Base-by-base conservation (phyloP, 2,329 filamentous ascomycete species). In the Colletotrichum echinochloae region DNA sequence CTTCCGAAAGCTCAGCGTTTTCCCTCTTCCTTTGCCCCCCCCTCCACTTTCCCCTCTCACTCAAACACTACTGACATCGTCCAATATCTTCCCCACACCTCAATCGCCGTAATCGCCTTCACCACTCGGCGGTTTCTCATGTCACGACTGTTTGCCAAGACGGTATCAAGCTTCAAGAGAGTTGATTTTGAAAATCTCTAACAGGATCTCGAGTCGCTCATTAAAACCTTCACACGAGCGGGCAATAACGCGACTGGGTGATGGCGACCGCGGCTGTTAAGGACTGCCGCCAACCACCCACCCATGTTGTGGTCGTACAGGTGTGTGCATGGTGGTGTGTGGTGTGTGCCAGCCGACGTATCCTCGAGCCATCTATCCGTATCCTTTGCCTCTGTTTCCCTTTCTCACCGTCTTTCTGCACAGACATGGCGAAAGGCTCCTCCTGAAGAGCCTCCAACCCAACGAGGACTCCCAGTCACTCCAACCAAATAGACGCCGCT, bases 401-500 rank as follows among this genome's bases (percentile, higher is more conserved):
- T 12, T 23, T 46, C 52, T 67, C 68, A 71, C 68, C 68, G 68
- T 71, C 68, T 71, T 68, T 71, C 46, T 57, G 12, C 35, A 35
- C 59, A 52, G 57, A 55, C 44, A 57, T 62, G 68, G 59, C 59
- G 64, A 68, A 68, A 37, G 37, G 57, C 57, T 59, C 65, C 46
- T 63, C 26, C 37, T 64, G 30, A 39, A n/a, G n/a, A 56, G 54
- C 33, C n/a, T 37, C n/a, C 18, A 48, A 28, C 46, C 26, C n/a
- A 49, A 37, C 46, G 20, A 23, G 7, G 7, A 28, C 56, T 52
- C 63, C 63, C 51, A n/a, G 66, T 48, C 46, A n/a, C 11, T 62
- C 33, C 46, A 62, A 49, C 56, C 20, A 72, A 62, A 66, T 72
- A 72, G 66, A 71, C 71, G 70, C 70, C 62, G 63, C 64, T 68